Conservation (phyloP, 2,329 filamentous ascomycete genomes). For the Calonectria montana region DNA sequence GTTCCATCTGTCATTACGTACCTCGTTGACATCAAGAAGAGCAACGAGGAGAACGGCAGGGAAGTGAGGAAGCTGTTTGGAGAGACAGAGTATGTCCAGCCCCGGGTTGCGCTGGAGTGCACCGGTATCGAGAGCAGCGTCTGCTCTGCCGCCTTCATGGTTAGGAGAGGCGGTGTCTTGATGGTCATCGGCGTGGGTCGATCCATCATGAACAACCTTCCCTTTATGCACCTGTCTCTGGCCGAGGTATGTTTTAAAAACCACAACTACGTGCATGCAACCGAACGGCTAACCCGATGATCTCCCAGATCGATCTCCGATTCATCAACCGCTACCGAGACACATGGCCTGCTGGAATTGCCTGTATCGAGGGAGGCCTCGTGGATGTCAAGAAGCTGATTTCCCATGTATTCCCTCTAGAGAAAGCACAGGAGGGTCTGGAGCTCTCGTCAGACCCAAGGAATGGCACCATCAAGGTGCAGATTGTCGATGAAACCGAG, state of each 20-base stretch:
- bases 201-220: conserved; percentile 72
- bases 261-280: background rate
- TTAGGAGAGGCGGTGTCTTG: conserved; percentile 67
- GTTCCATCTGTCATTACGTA: conserved; percentile 67
- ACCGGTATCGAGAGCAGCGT: conserved; percentile 75
- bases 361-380: conserved; percentile 68
- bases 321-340: conserved; percentile 80
- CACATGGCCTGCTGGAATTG: conserved; percentile 75
- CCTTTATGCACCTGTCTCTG: conserved; percentile 74
- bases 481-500: conserved; percentile 47
- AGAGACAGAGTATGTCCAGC: conserved; percentile 65
- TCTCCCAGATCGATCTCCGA: conserved; percentile 68
- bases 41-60: conserved; percentile 61
- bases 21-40: conserved; percentile 58
- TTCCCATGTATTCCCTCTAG: conserved; percentile 72
- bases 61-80: conserved; percentile 67
- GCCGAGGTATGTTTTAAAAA: conserved; percentile 59
- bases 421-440: conserved; percentile 66
- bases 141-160: conserved; percentile 67
- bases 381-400: conserved; percentile 70
- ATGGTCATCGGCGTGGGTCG: conserved; percentile 74
- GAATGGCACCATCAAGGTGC: conserved; percentile 51
- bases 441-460: conserved; percentile 47
- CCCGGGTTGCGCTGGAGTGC: conserved; percentile 71
- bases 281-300: background rate